Evolutionary conservation across 225 moss, liverwort and hornwort genomes (phyloP).

Genomic region (Bryum argenteum): DNA sequence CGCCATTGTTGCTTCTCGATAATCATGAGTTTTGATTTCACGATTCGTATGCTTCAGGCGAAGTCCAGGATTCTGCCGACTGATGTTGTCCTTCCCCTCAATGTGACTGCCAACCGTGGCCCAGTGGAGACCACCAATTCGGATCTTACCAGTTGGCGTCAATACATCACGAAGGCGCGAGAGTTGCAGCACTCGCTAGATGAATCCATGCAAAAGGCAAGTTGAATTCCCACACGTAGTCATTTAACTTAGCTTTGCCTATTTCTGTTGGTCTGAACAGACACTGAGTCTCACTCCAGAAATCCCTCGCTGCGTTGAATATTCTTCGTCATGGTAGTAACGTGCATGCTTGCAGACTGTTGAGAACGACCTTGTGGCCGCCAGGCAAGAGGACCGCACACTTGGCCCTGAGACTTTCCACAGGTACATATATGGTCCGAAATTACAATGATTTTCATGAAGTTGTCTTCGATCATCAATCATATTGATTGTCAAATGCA

Average conservation of each 20-base stretch:
- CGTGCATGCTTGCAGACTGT: slow-evolving; percentile 53
- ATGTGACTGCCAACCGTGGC: slow-evolving; percentile 24
- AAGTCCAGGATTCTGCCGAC: slow-evolving; percentile 82
- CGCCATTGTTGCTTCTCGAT: neutral
- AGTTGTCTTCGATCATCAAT: neutral
- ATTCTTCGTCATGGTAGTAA: neutral
- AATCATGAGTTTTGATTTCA: neutral
- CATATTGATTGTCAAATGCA: neutral
- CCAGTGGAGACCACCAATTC: slow-evolving; percentile 34
- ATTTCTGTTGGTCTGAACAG: too few relatives aligned
- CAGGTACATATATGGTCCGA: slow-evolving; percentile 37
- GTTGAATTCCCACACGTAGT: slow-evolving; percentile 7
- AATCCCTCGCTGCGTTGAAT: slow-evolving; percentile 1
- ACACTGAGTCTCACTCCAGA: neutral
- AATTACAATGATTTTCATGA: neutral
- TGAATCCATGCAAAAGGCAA: slow-evolving; percentile 63
- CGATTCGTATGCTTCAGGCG: slow-evolving; percentile 40
- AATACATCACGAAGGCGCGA: slow-evolving; percentile 63
- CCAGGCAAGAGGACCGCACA: slow-evolving; percentile 68
- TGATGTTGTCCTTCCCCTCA: slow-evolving; percentile 75
- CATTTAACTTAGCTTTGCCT: neutral
- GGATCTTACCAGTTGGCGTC: slow-evolving; percentile 70
- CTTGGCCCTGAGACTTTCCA: slow-evolving; percentile 71
- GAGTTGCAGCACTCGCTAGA: slow-evolving; percentile 70
- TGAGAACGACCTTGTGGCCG: slow-evolving; percentile 71